Percentiles rank a stretch among this genome's conserved stretches.
phyloP scores from a whole-genome alignment of 768 basidiomycete genomes.

The Leccinellum luteum region DNA sequence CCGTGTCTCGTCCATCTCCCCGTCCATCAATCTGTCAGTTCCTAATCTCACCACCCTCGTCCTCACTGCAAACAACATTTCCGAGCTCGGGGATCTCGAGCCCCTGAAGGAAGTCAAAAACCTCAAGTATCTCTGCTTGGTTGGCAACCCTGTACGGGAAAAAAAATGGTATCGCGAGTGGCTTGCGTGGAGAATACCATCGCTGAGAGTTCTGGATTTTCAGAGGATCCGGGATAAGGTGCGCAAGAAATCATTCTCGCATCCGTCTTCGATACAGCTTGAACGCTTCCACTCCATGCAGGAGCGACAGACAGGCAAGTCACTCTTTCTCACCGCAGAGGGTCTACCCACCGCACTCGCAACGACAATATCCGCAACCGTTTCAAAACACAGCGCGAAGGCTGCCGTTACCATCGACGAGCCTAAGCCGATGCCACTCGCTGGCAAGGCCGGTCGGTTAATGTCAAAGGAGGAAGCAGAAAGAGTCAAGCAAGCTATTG shows the following conservation, averaged over 20 bases:
- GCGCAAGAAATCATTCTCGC: conserved; percentile 41
- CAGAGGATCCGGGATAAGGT: conserved; percentile 95
- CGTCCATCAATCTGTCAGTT: conserved; percentile 76
- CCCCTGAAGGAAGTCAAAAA: conserved; percentile 72
- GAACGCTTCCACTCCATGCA: conserved; percentile 37
- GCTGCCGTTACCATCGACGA: conserved; percentile 68
- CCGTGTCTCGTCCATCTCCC: conserved; percentile 78
- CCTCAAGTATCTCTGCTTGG: conserved; percentile 71
- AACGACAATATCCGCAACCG: conserved; percentile 69
- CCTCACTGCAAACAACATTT: conserved; percentile 78
- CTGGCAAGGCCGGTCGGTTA: conserved; percentile 76
- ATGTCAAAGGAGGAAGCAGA: conserved; percentile 93
- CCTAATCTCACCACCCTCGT: conserved; percentile 83
- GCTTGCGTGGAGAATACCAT: conserved; percentile 86
- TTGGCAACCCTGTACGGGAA: conserved; percentile 84
- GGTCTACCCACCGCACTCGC: conserved; percentile 77
- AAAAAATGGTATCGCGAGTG: conserved; percentile 97
- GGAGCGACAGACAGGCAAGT: conserved; percentile 76
- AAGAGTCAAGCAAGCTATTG: conserved; percentile 82
- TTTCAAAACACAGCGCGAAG: conserved; percentile 67
- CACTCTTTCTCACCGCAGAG: conserved; percentile 79
- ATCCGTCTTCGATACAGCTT: conserved; percentile 20
- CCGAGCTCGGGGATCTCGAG: conserved; percentile 82
- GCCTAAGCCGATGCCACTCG: conserved; percentile 55
- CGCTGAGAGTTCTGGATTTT: conserved; percentile 90